Evolutionary conservation across 805 yeast genomes (phyloP).

Genomic region (Barnettozyma vustinii): DNA sequence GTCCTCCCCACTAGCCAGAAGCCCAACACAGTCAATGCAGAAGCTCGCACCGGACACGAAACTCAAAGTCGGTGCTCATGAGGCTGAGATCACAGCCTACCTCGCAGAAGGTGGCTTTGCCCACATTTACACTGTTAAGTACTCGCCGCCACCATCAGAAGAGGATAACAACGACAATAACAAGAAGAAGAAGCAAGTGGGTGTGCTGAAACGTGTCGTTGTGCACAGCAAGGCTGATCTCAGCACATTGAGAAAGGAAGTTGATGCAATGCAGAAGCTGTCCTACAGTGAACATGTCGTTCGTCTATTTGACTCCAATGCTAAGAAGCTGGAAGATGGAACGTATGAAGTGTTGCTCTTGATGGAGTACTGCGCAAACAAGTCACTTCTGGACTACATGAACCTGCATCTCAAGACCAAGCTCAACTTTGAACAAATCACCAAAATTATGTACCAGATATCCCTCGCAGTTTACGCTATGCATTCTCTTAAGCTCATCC

Average conservation of each 20-base stretch:
- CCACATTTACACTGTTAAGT: conserved; percentile 63
- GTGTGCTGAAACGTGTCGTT: conserved; percentile 68
- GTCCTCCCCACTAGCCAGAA: not conserved
- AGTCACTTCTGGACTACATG: conserved; percentile 87
- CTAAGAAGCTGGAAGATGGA: conserved; percentile 46
- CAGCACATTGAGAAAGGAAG: conserved; percentile 63
- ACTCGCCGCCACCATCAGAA: conserved; percentile 33
- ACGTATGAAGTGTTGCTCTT: conserved; percentile 83
- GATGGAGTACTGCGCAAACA: conserved; percentile 90
- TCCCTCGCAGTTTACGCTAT: conserved; percentile 74
- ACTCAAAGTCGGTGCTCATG: conserved; percentile 59
- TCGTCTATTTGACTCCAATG: conserved; percentile 70
- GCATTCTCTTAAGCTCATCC: conserved; percentile 74
- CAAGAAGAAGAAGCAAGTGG: conserved; percentile 25
- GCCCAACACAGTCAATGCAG: conserved; percentile 14
- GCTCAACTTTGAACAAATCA: conserved; percentile 67
- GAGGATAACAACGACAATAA: conserved; percentile 32
- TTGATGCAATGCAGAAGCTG: conserved; percentile 68
- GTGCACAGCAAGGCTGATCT: conserved; percentile 69
- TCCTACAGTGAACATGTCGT: conserved; percentile 55
- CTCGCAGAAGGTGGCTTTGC: conserved; percentile 78
- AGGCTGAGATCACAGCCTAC: conserved; percentile 47
- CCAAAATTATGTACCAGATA: conserved; percentile 79
- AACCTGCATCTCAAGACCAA: conserved; percentile 77
- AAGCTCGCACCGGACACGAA: conserved; percentile 42